Evolutionary conservation across 495 filamentous ascomycete genomes (phyloP).

Genomic region (Mycothermus thermophilus): DNA sequence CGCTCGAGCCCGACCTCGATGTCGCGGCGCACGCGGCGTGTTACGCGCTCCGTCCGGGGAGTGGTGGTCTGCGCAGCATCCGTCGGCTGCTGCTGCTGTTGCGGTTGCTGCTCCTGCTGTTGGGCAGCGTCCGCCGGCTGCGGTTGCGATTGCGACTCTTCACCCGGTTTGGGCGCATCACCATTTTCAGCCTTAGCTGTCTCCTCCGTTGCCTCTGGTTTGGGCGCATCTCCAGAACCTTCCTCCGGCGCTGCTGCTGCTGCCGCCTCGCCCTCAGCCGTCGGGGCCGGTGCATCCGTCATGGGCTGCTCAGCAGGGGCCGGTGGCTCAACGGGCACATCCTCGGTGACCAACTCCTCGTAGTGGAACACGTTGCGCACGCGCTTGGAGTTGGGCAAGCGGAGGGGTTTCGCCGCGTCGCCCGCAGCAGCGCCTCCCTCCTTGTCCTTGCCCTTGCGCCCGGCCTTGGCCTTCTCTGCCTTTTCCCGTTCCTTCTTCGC

Average conservation of each 20-base stretch:
- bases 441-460: conserved; percentile 36
- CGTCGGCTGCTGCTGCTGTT: too few species aligned
- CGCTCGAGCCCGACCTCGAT: conserved; percentile 80
- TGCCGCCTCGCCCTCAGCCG: too few species aligned
- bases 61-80: too few species aligned
- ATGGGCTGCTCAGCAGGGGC: conserved; percentile 11
- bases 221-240: conserved; percentile 3
- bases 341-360: conserved; percentile 59
- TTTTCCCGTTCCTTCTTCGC: conserved; percentile 88
- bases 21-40: conserved; percentile 45
- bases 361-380: conserved; percentile 66
- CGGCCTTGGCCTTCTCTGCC: conserved; percentile 45
- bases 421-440: conserved; percentile 45
- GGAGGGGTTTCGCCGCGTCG: conserved; percentile 38
- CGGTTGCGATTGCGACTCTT: conserved; percentile 1
- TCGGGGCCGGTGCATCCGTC: conserved; percentile 6
- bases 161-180: too few species aligned
- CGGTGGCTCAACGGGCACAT: conserved; percentile 28
- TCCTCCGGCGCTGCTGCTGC: conserved; percentile 2
- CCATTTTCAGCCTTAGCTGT: too few species aligned
- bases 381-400: conserved; percentile 71
- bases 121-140: conserved; percentile 7
- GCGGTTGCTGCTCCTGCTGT: too few species aligned
- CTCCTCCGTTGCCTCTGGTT: conserved; percentile 4
- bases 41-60: conserved; percentile 26